Evolutionary conservation across 2,329 filamentous ascomycete genomes (phyloP).

Genomic region (Xylariaceae sp.): DNA sequence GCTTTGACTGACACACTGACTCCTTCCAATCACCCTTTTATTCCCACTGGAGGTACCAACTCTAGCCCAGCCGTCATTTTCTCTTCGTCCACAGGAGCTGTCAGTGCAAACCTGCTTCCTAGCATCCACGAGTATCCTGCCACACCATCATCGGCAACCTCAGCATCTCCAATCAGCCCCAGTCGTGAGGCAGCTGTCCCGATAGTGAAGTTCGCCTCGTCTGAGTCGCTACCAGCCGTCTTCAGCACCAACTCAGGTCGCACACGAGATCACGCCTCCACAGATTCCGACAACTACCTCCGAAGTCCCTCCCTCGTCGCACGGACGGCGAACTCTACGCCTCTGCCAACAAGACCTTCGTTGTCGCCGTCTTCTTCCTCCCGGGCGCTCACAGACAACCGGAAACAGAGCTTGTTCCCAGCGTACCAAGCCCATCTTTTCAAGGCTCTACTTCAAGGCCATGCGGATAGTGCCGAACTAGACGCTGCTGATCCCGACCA

Average conservation of each 20-base stretch:
- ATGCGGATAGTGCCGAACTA: conserved; percentile 36
- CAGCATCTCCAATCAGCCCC: conserved; percentile 2
- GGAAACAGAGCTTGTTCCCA: conserved; percentile 42
- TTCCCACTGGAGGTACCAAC: not conserved
- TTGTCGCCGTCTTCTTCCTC: conserved; percentile 19
- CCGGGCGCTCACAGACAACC: conserved; percentile 27
- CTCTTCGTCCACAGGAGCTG: conserved; percentile 7
- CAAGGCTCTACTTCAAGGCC: conserved; percentile 46
- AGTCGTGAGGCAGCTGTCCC: conserved; percentile 3
- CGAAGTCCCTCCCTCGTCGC: conserved; percentile 15
- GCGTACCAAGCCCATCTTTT: conserved; percentile 43
- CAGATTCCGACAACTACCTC: conserved; percentile 16
- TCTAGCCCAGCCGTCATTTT: not conserved
- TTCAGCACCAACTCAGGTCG: conserved; percentile 6
- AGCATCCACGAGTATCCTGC: conserved; percentile 32
- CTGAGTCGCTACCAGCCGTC: conserved; percentile 15
- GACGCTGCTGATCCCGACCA: conserved; percentile 30
- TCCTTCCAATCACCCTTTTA: not conserved
- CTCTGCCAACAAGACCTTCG: conserved; percentile 5
- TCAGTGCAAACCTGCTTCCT: conserved; percentile 26
- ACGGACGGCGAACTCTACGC: conserved; percentile 13
- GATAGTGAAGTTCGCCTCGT: conserved; percentile 2
- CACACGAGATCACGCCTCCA: conserved; percentile 7
- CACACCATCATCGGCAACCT: conserved; percentile 9
- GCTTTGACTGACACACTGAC: not conserved